These are phyloP conservation scores for Barnettozyma californica DNA, from an alignment of 805 yeast genomes.

Conservation along the genomic window DNA sequence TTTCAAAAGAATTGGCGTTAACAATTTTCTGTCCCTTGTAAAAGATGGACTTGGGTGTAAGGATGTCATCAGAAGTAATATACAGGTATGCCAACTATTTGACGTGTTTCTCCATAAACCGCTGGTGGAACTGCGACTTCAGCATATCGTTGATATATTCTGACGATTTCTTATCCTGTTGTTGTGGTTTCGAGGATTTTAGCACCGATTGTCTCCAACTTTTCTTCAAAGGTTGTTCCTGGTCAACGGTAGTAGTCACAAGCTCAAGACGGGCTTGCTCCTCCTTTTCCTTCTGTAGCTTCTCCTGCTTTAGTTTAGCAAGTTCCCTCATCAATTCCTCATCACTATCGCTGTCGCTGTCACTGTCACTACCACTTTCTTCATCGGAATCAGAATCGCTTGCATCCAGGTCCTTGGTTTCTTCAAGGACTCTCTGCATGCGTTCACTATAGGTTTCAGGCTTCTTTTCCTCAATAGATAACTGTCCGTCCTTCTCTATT, in stretches of 20 bases:
- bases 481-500: conserved; percentile 1
- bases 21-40: neutral
- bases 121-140: conserved; percentile 19
- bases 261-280: conserved; percentile 22
- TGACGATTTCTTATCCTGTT: conserved; percentile 23
- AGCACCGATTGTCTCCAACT: conserved; percentile 34
- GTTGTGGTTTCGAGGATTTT: conserved; percentile 19
- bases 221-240: conserved; percentile 13
- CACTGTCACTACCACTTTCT: conserved; percentile 28
- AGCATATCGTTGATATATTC: conserved; percentile 28
- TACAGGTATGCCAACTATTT: conserved; percentile 5
- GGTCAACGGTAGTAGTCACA: conserved; percentile 21
- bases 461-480: conserved; percentile 6
- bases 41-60: conserved; percentile 2
- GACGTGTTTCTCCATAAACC: conserved; percentile 20
- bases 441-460: conserved; percentile 10
- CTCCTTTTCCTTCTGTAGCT: conserved; percentile 23
- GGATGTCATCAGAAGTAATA: neutral
- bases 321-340: conserved; percentile 40
- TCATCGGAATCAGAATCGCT: conserved; percentile 32
- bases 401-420: conserved; percentile 9
- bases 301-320: conserved; percentile 32
- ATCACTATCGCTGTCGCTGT: conserved; percentile 34
- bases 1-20: no score
- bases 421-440: conserved; percentile 13